Percentiles rank a stretch among this genome's conserved stretches.
phyloP scores from a whole-genome alignment of 2,329 filamentous ascomycete species.

The Cercospora sesami region DNA sequence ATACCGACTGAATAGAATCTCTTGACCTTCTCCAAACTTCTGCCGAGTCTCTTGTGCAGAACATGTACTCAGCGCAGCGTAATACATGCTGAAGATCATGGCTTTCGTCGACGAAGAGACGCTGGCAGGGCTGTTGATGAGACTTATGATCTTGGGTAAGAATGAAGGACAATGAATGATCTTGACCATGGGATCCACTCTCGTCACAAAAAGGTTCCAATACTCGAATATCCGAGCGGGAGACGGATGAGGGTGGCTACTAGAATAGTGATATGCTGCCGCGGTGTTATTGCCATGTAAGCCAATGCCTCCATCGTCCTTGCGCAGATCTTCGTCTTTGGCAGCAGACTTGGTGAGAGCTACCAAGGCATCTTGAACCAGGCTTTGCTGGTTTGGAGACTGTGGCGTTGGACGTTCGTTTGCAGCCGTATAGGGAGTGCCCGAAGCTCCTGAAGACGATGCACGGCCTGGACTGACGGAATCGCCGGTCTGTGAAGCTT shows the following conservation, averaged over 20 bases:
- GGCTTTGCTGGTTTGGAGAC: conserved; percentile 23
- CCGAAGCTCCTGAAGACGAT: conserved; percentile 13
- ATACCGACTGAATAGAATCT: conserved; percentile 24
- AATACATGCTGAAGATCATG: conserved; percentile 33
- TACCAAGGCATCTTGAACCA: conserved; percentile 34
- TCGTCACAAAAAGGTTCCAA: conserved; percentile 32
- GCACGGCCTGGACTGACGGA: conserved; percentile 18
- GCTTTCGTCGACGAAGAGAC: conserved; percentile 23
- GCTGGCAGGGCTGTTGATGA: conserved; percentile 23
- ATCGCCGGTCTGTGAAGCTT: not conserved
- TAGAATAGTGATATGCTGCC: not conserved
- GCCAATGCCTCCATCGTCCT: conserved; percentile 20
- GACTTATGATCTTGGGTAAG: conserved; percentile 22
- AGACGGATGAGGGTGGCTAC: conserved; percentile 21
- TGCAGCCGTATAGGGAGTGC: not conserved
- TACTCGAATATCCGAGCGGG: conserved; percentile 29
- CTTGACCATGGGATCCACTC: conserved; percentile 35
- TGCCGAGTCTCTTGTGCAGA: conserved; percentile 28
- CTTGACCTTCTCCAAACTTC: conserved; percentile 30
- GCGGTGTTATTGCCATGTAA: not conserved
- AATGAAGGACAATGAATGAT: conserved; percentile 34
- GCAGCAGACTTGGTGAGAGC: conserved; percentile 32
- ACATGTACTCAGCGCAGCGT: conserved; percentile 31
- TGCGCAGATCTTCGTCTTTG: conserved; percentile 24
- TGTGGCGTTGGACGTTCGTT: conserved; percentile 10